These are phyloP conservation scores for Panicum virgatum DNA, from an alignment of 202 grass and related monocot genomes.

Conservation along the genomic window DNA sequence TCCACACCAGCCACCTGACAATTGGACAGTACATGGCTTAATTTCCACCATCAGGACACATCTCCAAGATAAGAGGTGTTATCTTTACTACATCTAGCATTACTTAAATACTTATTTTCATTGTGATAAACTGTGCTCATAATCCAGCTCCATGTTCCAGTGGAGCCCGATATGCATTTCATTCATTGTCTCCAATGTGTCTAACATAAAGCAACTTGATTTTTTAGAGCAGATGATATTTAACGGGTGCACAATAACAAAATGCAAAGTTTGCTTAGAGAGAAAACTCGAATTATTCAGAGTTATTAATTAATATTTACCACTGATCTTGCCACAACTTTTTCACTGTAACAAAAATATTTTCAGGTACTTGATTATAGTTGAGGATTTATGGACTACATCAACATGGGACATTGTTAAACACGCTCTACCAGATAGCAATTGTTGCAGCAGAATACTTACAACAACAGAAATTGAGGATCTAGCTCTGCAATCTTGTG, in stretches of 20 bases:
- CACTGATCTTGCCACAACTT: background rate
- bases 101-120: background rate
- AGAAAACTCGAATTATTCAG: background rate
- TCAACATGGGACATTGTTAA: conserved; percentile 34
- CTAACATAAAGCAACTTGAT: background rate
- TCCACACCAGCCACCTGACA: background rate
- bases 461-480: conserved; percentile 26
- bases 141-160: background rate
- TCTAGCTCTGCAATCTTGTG: conserved; percentile 26
- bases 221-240: background rate
- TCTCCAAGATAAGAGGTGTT: conserved; percentile 37
- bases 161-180: background rate
- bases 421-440: background rate
- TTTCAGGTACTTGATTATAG: conserved; percentile 27
- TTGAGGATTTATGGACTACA: conserved; percentile 32
- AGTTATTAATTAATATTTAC: background rate
- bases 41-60: conserved; percentile 16
- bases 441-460: conserved; percentile 12
- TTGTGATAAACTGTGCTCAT: background rate
- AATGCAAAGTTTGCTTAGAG: background rate
- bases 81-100: background rate
- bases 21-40: conserved; percentile 20
- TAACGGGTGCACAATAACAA: background rate
- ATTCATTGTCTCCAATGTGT: background rate
- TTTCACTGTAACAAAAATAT: background rate